phyloP scores from a whole-genome alignment of 208 protist genomes.

The Porcisia hertigi region DNA sequence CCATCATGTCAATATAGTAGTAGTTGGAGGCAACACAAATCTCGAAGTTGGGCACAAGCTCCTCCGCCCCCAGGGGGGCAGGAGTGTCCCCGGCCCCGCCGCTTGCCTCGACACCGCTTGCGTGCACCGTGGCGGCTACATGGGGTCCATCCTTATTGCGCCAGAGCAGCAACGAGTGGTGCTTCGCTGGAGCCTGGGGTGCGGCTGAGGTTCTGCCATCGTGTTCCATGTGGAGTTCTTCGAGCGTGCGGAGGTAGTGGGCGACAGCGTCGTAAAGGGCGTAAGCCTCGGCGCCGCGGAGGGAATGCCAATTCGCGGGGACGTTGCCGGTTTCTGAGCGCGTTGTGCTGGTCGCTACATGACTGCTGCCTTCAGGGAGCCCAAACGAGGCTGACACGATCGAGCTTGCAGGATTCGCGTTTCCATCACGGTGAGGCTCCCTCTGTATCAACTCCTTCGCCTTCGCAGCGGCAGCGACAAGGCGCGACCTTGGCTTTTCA shows the following conservation, averaged over 20 bases:
- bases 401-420: slow-evolving; percentile 4
- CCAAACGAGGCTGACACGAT: neutral
- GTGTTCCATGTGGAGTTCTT: slow-evolving; percentile 33
- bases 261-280: slow-evolving; percentile 63
- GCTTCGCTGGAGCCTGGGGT: slow-evolving; percentile 8
- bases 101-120: neutral
- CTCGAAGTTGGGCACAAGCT: slow-evolving; percentile 45
- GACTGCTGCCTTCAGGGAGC: neutral
- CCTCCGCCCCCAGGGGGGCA: neutral
- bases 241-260: slow-evolving; percentile 46
- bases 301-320: slow-evolving; percentile 26
- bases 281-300: slow-evolving; percentile 42
- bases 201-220: slow-evolving; percentile 14
- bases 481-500: neutral
- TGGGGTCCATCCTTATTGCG: slow-evolving; percentile 10
- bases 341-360: slow-evolving; percentile 15
- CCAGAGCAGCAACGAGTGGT: slow-evolving; percentile 23
- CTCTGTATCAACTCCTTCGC: slow-evolving; percentile 18
- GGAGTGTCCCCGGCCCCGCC: neutral
- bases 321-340: slow-evolving; percentile 4
- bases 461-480: neutral
- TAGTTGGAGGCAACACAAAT: slow-evolving; percentile 61
- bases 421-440: slow-evolving; percentile 4
- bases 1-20: slow-evolving; percentile 55
- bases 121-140: neutral